Conservation (phyloP, 176 grass and related monocot species). For the Puccinellia tenuiflora region DNA sequence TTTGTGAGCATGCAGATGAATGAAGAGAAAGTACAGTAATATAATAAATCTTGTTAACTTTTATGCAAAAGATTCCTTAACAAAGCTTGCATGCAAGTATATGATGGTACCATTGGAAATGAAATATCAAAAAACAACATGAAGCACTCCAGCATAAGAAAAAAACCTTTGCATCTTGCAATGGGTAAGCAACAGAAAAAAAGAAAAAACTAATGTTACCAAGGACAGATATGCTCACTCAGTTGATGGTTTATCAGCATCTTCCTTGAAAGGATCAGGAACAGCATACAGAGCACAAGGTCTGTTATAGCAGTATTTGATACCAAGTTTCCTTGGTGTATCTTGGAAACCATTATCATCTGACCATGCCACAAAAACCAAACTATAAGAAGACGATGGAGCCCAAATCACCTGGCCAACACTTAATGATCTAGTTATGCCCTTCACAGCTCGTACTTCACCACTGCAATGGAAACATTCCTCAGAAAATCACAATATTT, state of each 20-base stretch:
- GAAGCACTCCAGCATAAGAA: too few species aligned
- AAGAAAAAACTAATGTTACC: background rate
- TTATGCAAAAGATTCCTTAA: background rate
- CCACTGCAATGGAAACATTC: slow-evolving; percentile 45
- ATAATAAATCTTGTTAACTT: background rate
- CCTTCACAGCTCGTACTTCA: slow-evolving; percentile 66
- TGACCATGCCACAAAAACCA: slow-evolving; percentile 97
- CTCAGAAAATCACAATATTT: slow-evolving; percentile 4
- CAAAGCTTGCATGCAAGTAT: background rate
- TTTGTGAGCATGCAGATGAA: background rate
- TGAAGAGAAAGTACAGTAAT: background rate
- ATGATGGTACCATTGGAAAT: background rate
- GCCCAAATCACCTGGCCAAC: slow-evolving; percentile 91
- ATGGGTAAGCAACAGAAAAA: background rate
- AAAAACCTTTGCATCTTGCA: too few species aligned
- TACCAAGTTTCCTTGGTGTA: slow-evolving; percentile 84
- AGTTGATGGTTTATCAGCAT: slow-evolving; percentile 15
- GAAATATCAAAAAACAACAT: background rate
- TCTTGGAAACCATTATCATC: slow-evolving; percentile 70
- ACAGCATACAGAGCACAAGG: slow-evolving; percentile 73
- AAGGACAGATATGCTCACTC: slow-evolving; percentile 37
- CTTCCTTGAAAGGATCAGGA: slow-evolving; percentile 59
- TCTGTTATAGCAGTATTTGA: slow-evolving; percentile 96
- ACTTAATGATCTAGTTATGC: slow-evolving; percentile 73
- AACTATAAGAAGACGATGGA: slow-evolving; percentile 50